These are phyloP conservation scores for Rubroboletus satanas DNA, from an alignment of 768 basidiomycete species.

Conservation along the genomic window DNA sequence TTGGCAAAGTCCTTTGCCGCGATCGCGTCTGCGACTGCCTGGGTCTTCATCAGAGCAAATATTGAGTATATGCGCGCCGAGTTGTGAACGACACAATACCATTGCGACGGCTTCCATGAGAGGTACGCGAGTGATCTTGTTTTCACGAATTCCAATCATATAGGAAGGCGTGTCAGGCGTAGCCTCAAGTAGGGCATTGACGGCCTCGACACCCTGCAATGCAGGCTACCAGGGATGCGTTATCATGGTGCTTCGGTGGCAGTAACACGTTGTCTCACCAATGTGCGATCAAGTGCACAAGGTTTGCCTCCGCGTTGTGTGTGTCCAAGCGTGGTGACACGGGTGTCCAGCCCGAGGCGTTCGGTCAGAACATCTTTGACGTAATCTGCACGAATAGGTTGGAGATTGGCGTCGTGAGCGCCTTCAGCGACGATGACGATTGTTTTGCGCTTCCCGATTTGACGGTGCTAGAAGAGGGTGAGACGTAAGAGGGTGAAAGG, in stretches of 20 bases:
- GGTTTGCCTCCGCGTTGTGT: slow-evolving; percentile 94
- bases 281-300: slow-evolving; percentile 87
- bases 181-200: slow-evolving; percentile 80
- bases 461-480: slow-evolving; percentile 63
- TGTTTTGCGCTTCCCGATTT: slow-evolving; percentile 92
- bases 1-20: slow-evolving; percentile 76
- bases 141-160: slow-evolving; percentile 95
- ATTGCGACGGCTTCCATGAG: slow-evolving; percentile 90
- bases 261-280: slow-evolving; percentile 48
- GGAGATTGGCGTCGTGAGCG: slow-evolving; percentile 79
- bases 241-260: neutral
- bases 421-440: slow-evolving; percentile 99
- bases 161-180: slow-evolving; percentile 90
- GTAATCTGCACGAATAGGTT: slow-evolving; percentile 89
- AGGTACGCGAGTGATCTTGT: slow-evolving; percentile 90
- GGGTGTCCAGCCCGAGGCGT: slow-evolving; percentile 85
- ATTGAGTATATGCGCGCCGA: slow-evolving; percentile 2
- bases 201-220: slow-evolving; percentile 92
- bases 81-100: slow-evolving; percentile 39
- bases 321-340: slow-evolving; percentile 96
- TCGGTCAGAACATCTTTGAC: slow-evolving; percentile 88
- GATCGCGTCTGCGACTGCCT: slow-evolving; percentile 80
- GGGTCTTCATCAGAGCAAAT: slow-evolving; percentile 52
- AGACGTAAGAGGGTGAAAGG: neutral
- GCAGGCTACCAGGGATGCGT: slow-evolving; percentile 62